Percentiles rank a stretch among this genome's conserved stretches.
Evolutionary conservation across 2,329 filamentous ascomycete genomes (phyloP).

Genomic region (Tolypocladium pustulatum): DNA sequence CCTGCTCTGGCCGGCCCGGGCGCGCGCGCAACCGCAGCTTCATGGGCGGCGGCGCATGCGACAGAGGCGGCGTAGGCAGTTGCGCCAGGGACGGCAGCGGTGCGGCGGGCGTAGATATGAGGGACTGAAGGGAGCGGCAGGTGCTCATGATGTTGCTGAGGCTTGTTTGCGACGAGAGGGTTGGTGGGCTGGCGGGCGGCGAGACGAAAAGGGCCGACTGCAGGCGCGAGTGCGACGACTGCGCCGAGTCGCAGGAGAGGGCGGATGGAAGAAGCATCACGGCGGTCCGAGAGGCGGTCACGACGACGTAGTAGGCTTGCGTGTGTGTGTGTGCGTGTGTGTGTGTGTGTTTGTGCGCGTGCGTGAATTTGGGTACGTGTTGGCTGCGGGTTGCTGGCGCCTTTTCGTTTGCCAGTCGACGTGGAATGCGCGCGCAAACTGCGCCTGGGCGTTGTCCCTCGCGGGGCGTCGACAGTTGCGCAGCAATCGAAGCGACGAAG

Average conservation of each 20-base stretch:
- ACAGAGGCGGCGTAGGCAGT: slow-evolving; percentile 45
- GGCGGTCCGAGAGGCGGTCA: neutral
- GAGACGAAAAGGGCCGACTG: slow-evolving; percentile 43
- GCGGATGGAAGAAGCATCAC: slow-evolving; percentile 51
- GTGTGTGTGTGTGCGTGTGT: neutral
- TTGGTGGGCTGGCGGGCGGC: slow-evolving; percentile 46
- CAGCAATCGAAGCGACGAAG: neutral
- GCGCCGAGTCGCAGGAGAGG: slow-evolving; percentile 46
- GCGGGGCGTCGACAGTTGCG: neutral
- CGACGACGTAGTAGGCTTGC: neutral
- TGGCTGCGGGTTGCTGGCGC: neutral
- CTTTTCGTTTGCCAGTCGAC: neutral
- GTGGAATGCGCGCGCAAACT: neutral
- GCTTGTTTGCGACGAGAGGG: slow-evolving; percentile 31
- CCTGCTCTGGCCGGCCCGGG: slow-evolving; percentile 6
- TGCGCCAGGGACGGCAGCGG: slow-evolving; percentile 21
- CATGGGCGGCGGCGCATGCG: slow-evolving; percentile 37
- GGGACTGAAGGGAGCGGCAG: slow-evolving; percentile 50
- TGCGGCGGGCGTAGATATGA: slow-evolving; percentile 31
- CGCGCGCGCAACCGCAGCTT: slow-evolving; percentile 46
- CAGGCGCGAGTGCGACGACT: slow-evolving; percentile 29
- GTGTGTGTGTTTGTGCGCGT: neutral
- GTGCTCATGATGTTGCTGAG: slow-evolving; percentile 47
- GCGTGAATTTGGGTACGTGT: too few relatives aligned
- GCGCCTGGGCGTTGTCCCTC: neutral